Conservation (phyloP, 2,329 filamentous ascomycete genomes). For the Neonectria sp. region DNA sequence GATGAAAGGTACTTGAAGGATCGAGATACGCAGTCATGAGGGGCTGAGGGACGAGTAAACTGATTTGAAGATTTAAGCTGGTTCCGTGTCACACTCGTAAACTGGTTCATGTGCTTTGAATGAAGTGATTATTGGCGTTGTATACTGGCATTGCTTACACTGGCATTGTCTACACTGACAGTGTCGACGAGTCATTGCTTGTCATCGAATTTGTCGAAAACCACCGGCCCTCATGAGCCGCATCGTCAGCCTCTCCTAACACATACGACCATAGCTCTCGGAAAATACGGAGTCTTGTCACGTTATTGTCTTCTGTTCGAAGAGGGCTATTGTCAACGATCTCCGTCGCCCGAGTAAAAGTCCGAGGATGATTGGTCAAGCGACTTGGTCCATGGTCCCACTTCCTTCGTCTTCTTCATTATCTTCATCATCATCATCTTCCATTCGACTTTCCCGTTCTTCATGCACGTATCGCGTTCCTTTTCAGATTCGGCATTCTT, state of each 20-base stretch:
- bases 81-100: background rate
- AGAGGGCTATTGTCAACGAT: too few relatives aligned
- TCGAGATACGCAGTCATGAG: background rate
- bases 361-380: too few relatives aligned
- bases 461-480: background rate
- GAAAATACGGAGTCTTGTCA: background rate
- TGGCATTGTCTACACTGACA: too few relatives aligned
- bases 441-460: background rate
- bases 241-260: background rate
- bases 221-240: too few relatives aligned
- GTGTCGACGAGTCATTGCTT: too few relatives aligned
- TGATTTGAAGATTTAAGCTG: slow-evolving; percentile 1
- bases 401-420: too few relatives aligned
- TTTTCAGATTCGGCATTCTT: background rate
- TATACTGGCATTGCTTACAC: too few relatives aligned
- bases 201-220: too few relatives aligned
- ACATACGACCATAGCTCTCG: background rate
- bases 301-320: too few relatives aligned
- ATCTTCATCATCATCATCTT: background rate
- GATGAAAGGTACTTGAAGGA: slow-evolving; percentile 17
- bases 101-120: background rate
- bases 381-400: too few relatives aligned
- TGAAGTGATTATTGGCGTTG: too few relatives aligned
- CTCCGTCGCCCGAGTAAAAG: too few relatives aligned
- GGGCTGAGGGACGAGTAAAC: background rate